Base-by-base conservation (phyloP, 495 filamentous ascomycete genomes). In the Peziza echinospora region DNA sequence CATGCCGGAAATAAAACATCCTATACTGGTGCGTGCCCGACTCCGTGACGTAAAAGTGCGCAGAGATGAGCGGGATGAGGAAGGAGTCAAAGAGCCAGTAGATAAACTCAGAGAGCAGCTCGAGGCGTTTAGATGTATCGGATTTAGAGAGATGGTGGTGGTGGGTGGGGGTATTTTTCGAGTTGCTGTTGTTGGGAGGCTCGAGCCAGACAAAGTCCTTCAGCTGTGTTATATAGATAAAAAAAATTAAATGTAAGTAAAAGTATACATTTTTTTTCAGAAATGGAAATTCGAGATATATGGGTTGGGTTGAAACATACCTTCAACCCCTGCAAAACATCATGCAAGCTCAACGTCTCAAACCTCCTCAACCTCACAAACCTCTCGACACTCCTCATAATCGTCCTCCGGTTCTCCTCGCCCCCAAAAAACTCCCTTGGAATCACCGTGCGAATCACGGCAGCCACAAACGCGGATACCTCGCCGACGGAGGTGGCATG, bases 61-160 rank as follows among this genome's bases (percentile, higher is more conserved):
- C 71, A 13, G 83, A 76, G 43, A 97, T 71, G 0, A 96, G 71
- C 5, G 89, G 89, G 50, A 94, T 82, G 16, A 97, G 54, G 23
- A 96, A 66, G 0, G 84, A 92, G 53, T 97, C 87, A 51, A 96
- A 86, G 2, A 92, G 49, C 60, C 85, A 97, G 63, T 93, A 96
- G 0, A 94, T 51, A 46, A 94, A 76, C 55, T 97, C 89, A 42
- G 74, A 62, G 24, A 93, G 71, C 5, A 96, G 65, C 57, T 93
- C 80, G 16, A 59, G 67, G 6, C 89, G 77, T 63, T 94, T 94
- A 21, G 66, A 60, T 24, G 71, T 60, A 51, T 97, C 89, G 0
- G 82, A 75, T 37, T 67, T 59, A 17, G 81, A 76, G 16, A 43
- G 16, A 21, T n/a, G 8, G 26, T 8, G 26, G n/a, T 34, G n/a